Base-by-base conservation (phyloP, 176 grass and related monocot genomes). In the Oryza brachyantha region DNA sequence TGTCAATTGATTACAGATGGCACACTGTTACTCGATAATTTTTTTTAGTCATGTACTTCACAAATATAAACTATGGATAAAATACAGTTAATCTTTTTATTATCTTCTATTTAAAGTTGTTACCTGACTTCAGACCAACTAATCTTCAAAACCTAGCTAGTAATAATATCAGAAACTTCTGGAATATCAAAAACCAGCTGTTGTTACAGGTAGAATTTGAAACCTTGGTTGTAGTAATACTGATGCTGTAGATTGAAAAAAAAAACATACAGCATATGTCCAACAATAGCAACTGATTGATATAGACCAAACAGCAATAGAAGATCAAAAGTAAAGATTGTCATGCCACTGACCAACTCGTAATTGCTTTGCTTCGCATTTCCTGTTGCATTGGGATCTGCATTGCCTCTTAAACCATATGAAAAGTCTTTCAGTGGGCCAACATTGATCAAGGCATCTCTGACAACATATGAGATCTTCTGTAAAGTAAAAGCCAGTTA, bases 301-400 rank as follows among this genome's bases (percentile, higher is more conserved):
- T 28, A 64, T 43, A 84, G 36, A 67, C 28, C 24, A 38, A 73
- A 79, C 73, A 68, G 40, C 74, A 68, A 74, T 0, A 5, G 68
- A 61, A 34, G 70, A 76, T 17, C n/a, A 35, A 76, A 68, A 83
- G n/a, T 13, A 74, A 42, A 68, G 40, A 43, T 19, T 75, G 43
- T 39, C 35, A 84, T 63, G 50, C 17, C 68, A 87, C 75, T 86
- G 71, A 97, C 94, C 94, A 97, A 46, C 83, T 97, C 94, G 48
- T 92, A 97, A 89, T 97, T 97, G 80, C 94, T 97, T 82, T 97
- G 94, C 31, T 92, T 97, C n/a, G 94, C 85, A 90, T 88, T 83
- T 67, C 94, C 94, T 40, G 80, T 67, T 8, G 91, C 91, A 58
- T 88, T 88, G 34, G 89, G 86, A 87, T 97, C 85, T 29, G 89